Percentiles rank a stretch among this genome's conserved stretches.
Evolutionary conservation across 257 asterid species (phyloP).

Genomic region (Jacaranda mimosifolia): DNA sequence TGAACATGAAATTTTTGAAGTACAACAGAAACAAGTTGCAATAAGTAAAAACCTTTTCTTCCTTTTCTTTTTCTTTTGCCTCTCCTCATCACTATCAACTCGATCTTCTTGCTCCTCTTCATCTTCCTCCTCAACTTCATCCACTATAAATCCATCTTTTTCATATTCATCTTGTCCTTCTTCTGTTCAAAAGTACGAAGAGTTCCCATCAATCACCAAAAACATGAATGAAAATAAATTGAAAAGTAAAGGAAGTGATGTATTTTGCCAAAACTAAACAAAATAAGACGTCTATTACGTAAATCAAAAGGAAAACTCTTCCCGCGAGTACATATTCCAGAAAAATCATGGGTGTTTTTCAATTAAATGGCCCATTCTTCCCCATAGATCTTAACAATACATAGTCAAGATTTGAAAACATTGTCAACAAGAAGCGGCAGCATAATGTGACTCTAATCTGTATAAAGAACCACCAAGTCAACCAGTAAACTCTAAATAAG

Average conservation of each 20-base stretch:
- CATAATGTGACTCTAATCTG: conserved; percentile 2
- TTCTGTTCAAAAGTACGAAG: conserved; percentile 48
- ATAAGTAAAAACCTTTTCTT: conserved; percentile 73
- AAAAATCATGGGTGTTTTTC: not conserved
- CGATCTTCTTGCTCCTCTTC: conserved; percentile 80
- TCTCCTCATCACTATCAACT: conserved; percentile 78
- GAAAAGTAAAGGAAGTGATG: not conserved
- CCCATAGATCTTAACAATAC: not conserved
- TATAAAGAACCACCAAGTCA: not conserved
- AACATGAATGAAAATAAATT: not conserved
- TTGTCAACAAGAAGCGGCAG: not conserved
- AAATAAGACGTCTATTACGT: not conserved
- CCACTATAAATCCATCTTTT: conserved; percentile 95
- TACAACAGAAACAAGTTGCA: too few relatives aligned
- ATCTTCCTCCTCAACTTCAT: conserved; percentile 77
- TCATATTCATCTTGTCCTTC: conserved; percentile 95
- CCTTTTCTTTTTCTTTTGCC: conserved; percentile 85
- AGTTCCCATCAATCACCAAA: conserved; percentile 34
- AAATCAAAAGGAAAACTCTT: not conserved
- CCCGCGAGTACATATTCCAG: not conserved
- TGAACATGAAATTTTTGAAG: not conserved
- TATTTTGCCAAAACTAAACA: conserved; percentile 1
- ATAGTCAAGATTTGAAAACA: not conserved
- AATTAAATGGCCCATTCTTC: not conserved
- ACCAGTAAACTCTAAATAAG: not conserved